Evolutionary conservation across 352 stramenopile species (phyloP).

Genomic region (Phytopythium boreale): DNA sequence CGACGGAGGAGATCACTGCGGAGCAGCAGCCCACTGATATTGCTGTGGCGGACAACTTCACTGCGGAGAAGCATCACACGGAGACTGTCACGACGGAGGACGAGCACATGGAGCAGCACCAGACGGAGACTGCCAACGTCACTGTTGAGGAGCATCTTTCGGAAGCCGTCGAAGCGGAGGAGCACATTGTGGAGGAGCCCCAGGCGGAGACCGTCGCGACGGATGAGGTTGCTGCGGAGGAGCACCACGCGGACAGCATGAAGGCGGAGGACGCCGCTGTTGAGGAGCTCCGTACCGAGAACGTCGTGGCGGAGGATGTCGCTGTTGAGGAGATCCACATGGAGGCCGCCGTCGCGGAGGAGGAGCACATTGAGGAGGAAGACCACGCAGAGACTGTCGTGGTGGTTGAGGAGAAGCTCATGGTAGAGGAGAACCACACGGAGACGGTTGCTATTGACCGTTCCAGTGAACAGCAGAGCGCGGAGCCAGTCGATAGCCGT

Average conservation of each 20-base stretch:
- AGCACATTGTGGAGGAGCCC: no score
- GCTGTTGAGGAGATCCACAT: not conserved
- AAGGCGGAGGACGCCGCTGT: not conserved
- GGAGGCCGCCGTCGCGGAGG: not conserved
- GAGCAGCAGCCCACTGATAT: not conserved
- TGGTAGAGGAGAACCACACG: not conserved
- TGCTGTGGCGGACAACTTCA: not conserved
- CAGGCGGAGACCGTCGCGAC: no score
- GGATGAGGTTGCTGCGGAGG: not conserved
- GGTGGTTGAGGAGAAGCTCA: not conserved
- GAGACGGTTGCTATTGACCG: not conserved
- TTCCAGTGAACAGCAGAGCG: not conserved
- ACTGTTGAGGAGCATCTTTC: not conserved
- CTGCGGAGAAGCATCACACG: not conserved
- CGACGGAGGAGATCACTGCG: not conserved
- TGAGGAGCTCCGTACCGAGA: not conserved
- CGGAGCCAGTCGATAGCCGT: not conserved
- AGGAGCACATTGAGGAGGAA: not conserved
- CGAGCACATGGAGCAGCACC: not conserved
- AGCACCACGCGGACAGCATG: not conserved
- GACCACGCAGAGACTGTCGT: not conserved
- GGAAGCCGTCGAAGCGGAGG: no score
- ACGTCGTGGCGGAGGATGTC: not conserved
- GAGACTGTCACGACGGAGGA: not conserved
- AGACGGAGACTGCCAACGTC: no score